Evolutionary conservation across 2,329 filamentous ascomycete species (phyloP).

Genomic region (Aspergillus pseudoglaucus): DNA sequence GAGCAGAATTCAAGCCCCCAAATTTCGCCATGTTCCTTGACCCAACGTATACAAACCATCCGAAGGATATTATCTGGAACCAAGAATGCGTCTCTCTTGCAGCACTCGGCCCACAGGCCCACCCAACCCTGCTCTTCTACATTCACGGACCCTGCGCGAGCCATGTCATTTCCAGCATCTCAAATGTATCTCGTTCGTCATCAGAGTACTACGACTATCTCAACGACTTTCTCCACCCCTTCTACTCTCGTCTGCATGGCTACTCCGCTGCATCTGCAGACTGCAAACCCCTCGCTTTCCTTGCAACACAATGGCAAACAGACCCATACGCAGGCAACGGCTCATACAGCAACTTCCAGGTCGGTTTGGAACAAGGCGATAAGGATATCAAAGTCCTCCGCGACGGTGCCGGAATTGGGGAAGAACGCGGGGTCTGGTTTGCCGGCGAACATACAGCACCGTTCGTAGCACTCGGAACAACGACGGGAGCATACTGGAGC

Average conservation of each 20-base stretch:
- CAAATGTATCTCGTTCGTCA: conserved; percentile 28
- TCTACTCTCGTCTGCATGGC: conserved; percentile 67
- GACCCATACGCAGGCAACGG: conserved; percentile 77
- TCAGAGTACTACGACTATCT: conserved; percentile 51
- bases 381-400: conserved; percentile 60
- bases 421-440: conserved; percentile 67
- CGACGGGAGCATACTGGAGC: conserved; percentile 87
- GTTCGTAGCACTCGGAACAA: conserved; percentile 81
- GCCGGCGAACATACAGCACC: conserved; percentile 88
- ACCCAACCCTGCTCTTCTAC: conserved; percentile 80
- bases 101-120: conserved; percentile 55
- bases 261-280: conserved; percentile 50
- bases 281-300: conserved; percentile 57
- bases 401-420: conserved; percentile 41
- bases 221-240: conserved; percentile 65
- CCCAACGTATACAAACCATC: conserved; percentile 58
- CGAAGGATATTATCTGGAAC: conserved; percentile 61
- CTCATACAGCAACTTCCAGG: conserved; percentile 79
- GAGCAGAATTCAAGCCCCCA: conserved; percentile 30
- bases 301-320: conserved; percentile 70
- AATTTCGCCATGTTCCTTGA: conserved; percentile 72
- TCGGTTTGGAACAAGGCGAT: conserved; percentile 64
- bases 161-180: conserved; percentile 32
- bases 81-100: conserved; percentile 74
- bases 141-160: conserved; percentile 39